These are phyloP conservation scores for Penicillium paradoxum DNA, from an alignment of 495 filamentous ascomycete species.

Conservation along the genomic window DNA sequence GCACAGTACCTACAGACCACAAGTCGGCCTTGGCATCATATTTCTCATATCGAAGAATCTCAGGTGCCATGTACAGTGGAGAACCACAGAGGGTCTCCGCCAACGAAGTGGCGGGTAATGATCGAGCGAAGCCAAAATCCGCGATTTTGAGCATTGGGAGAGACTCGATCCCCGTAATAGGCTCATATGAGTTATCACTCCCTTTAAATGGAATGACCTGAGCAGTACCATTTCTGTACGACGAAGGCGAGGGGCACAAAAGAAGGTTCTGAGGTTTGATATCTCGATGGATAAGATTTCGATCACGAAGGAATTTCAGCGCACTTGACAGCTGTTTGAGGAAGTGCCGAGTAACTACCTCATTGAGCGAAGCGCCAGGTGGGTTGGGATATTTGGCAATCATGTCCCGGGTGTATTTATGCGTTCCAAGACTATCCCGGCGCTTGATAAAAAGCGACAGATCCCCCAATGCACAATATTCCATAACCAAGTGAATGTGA, in stretches of 20 bases:
- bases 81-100: constrained; percentile 96
- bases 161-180: constrained; percentile 74
- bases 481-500: constrained; percentile 97
- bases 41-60: constrained; percentile 94
- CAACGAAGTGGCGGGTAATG: constrained; percentile 79
- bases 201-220: constrained; percentile 55
- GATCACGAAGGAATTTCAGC: constrained; percentile 76
- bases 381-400: constrained; percentile 86
- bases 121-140: constrained; percentile 94
- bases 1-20: constrained; percentile 94
- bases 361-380: constrained; percentile 75
- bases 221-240: constrained; percentile 44
- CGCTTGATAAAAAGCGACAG: constrained; percentile 93
- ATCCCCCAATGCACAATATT: constrained; percentile 94
- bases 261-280: constrained; percentile 97
- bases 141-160: constrained; percentile 95
- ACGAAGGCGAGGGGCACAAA: constrained; percentile 75
- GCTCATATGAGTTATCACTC: constrained; percentile 72
- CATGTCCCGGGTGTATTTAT: constrained; percentile 76
- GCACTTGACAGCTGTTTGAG: constrained; percentile 93
- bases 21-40: constrained; percentile 96
- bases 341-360: constrained; percentile 92
- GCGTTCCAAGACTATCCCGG: constrained; percentile 67
- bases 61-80: constrained; percentile 98
- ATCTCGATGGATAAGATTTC: constrained; percentile 90